phyloP scores from a whole-genome alignment of 192 early-diverging fungal genomes.

The Chytriomyces sp. region DNA sequence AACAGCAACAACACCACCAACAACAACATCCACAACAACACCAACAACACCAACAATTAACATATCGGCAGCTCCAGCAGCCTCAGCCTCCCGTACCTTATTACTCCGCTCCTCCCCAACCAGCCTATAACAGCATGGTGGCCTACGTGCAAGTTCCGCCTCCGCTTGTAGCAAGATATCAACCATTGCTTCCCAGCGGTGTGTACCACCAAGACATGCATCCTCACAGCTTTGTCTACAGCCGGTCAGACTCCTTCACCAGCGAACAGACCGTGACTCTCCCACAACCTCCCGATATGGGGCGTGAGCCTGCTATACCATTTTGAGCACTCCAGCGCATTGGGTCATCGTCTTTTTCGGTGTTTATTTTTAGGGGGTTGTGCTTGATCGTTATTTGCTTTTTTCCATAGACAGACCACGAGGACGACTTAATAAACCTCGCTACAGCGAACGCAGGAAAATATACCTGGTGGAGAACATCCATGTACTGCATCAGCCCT shows the following conservation, averaged over 20 bases:
- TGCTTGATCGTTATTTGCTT: background rate
- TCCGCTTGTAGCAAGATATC: too few species aligned
- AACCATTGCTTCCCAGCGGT: background rate
- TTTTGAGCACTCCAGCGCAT: background rate
- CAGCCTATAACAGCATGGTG: too few species aligned
- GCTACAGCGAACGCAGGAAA: background rate
- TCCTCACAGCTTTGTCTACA: too few species aligned
- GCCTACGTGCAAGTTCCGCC: background rate
- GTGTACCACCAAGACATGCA: background rate
- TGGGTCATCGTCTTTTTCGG: background rate
- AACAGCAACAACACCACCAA: background rate
- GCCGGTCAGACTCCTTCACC: background rate
- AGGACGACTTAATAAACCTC: background rate
- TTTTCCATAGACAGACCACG: background rate
- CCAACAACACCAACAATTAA: background rate
- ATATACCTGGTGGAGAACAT: background rate
- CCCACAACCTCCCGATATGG: background rate
- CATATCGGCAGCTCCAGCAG: too few species aligned
- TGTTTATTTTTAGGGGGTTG: background rate
- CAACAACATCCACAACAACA: background rate
- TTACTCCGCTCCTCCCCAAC: background rate
- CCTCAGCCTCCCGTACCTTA: background rate
- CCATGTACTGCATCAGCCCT: background rate
- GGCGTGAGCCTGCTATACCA: background rate
- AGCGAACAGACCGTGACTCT: background rate